These are phyloP conservation scores for Pseudogymnoascus sp. DNA, from an alignment of 2,329 filamentous ascomycete genomes.

Conservation along the genomic window DNA sequence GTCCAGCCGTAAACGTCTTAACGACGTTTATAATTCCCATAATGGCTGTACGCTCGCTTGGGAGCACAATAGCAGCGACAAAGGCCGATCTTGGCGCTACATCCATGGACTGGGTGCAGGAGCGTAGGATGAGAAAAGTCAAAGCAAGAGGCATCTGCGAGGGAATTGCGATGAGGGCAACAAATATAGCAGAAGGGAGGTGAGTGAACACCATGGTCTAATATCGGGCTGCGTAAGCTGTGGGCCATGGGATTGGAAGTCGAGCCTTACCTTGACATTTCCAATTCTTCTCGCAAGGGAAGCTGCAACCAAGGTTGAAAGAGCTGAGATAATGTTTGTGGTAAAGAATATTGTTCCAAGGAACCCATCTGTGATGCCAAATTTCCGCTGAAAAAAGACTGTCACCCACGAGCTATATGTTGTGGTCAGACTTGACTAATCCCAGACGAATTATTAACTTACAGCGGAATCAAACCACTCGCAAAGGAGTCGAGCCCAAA, in stretches of 20 bases:
- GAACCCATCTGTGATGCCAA: slow-evolving; percentile 40
- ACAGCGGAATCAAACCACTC: slow-evolving; percentile 60
- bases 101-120: slow-evolving; percentile 61
- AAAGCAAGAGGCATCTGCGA: slow-evolving; percentile 46
- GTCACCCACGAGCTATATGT: slow-evolving; percentile 48
- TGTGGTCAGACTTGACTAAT: slow-evolving; percentile 32
- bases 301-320: slow-evolving; percentile 45
- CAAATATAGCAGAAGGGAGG: slow-evolving; percentile 58
- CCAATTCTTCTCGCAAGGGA: slow-evolving; percentile 49
- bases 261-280: slow-evolving; percentile 51
- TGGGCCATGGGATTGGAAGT: slow-evolving; percentile 21
- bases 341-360: slow-evolving; percentile 50
- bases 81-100: slow-evolving; percentile 63
- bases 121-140: slow-evolving; percentile 52
- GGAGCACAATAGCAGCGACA: slow-evolving; percentile 55
- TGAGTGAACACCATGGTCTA: slow-evolving; percentile 71
- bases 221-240: neutral
- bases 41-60: slow-evolving; percentile 60
- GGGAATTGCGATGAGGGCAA: slow-evolving; percentile 55
- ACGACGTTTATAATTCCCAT: slow-evolving; percentile 65
- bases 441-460: slow-evolving; percentile 39
- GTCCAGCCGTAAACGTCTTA: slow-evolving; percentile 55
- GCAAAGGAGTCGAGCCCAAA: slow-evolving; percentile 64
- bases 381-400: slow-evolving; percentile 46
- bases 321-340: slow-evolving; percentile 43